phyloP scores from a whole-genome alignment of 2,329 filamentous ascomycete species.

The Xenoacremonium recifei region DNA sequence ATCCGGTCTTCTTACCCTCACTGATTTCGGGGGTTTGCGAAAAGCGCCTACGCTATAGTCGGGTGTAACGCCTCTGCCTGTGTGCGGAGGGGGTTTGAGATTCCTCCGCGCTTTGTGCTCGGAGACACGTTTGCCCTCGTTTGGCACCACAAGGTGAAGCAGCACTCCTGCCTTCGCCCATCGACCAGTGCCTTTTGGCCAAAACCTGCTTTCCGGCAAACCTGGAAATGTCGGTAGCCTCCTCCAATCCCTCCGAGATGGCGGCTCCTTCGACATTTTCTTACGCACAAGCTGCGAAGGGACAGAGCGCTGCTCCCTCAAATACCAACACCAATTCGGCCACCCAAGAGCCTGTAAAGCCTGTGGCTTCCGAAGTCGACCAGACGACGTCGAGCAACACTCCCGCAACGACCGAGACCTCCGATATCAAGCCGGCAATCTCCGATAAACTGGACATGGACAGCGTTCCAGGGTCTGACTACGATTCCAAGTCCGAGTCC shows the following conservation, averaged over 20 bases:
- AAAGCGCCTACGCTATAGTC: conserved; percentile 17
- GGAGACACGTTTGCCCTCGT: conserved; percentile 15
- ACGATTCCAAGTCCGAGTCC: conserved; percentile 35
- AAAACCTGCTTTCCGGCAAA: conserved; percentile 16
- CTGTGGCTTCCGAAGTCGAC: conserved; percentile 16
- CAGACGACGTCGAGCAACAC: conserved; percentile 26
- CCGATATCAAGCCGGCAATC: conserved; percentile 18
- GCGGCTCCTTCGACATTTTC: conserved; percentile 69
- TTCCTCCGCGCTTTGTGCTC: conserved; percentile 16
- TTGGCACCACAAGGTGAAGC: conserved; percentile 19
- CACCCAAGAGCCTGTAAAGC: conserved; percentile 26
- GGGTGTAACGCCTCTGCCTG: conserved; percentile 23
- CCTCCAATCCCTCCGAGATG: conserved; percentile 41
- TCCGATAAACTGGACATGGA: conserved; percentile 34
- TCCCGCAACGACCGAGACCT: conserved; percentile 21
- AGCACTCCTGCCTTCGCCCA: conserved; percentile 15
- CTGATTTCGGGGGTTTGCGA: conserved; percentile 19
- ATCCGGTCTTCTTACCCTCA: conserved; percentile 18
- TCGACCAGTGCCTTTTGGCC: conserved; percentile 14
- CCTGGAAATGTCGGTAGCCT: conserved; percentile 28
- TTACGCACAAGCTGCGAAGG: conserved; percentile 94
- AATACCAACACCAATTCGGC: conserved; percentile 23
- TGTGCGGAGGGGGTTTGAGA: conserved; percentile 24
- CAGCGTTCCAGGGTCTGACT: conserved; percentile 36
- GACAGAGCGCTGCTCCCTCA: conserved; percentile 50